Conservation (phyloP, 768 basidiomycete genomes). For the Nidularia pulvinata region DNA sequence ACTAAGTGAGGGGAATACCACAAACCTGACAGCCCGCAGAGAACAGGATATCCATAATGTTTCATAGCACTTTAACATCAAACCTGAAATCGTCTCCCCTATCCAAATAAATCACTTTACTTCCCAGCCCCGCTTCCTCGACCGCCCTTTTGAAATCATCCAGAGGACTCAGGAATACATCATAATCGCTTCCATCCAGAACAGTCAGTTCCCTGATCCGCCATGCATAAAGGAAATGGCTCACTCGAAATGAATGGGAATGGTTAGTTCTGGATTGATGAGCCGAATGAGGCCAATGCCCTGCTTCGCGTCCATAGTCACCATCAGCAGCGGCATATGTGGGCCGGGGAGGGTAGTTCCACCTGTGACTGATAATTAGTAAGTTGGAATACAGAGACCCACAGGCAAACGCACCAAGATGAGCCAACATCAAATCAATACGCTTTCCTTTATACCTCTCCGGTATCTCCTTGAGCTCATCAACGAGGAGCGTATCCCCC, state of each 20-base stretch:
- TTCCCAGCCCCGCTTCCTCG: slow-evolving; percentile 1
- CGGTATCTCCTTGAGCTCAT: slow-evolving; percentile 6
- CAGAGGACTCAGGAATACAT: slow-evolving; percentile 4
- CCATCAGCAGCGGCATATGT: slow-evolving; percentile 1
- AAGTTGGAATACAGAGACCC: neutral
- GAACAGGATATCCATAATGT: too few relatives aligned
- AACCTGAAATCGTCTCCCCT: slow-evolving; percentile 2
- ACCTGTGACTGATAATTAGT: neutral
- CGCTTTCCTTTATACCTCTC: slow-evolving; percentile 4
- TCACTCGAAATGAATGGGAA: slow-evolving; percentile 6
- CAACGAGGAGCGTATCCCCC: slow-evolving; percentile 3
- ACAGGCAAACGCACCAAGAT: slow-evolving; percentile 1
- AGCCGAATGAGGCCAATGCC: slow-evolving; percentile 1
- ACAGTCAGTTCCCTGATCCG: neutral
- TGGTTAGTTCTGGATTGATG: slow-evolving; percentile 4
- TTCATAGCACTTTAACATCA: neutral
- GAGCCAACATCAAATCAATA: slow-evolving; percentile 6
- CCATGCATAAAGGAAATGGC: neutral
- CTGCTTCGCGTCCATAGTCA: slow-evolving; percentile 4
- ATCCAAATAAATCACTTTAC: slow-evolving; percentile 4
- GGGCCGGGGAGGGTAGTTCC: slow-evolving; percentile 2
- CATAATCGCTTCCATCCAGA: slow-evolving; percentile 2
- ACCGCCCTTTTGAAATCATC: slow-evolving; percentile 3
- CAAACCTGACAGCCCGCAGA: too few relatives aligned
- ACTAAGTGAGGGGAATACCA: too few relatives aligned